phyloP scores from a whole-genome alignment of 768 basidiomycete species.

The Amanita pseudoporphyria region DNA sequence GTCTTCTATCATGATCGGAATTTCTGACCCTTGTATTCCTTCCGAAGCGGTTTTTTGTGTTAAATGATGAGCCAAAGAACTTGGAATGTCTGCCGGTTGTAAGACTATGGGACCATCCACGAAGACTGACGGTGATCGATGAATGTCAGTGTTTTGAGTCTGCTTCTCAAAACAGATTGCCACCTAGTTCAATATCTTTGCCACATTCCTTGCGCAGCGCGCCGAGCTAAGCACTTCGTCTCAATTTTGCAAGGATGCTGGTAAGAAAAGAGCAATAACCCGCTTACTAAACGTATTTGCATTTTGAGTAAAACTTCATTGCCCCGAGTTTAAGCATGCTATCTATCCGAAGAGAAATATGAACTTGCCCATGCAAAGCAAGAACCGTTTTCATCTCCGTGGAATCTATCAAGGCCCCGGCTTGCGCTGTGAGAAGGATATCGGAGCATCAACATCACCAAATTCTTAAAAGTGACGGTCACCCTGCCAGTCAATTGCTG shows the following conservation, averaged over 20 bases:
- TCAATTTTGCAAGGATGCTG: not conserved
- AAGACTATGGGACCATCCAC: conserved; percentile 63
- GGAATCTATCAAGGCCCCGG: no score
- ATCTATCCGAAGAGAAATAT: not conserved
- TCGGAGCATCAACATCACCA: no score
- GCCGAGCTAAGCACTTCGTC: conserved; percentile 38
- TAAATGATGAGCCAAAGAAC: conserved; percentile 16
- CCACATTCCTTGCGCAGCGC: conserved; percentile 63
- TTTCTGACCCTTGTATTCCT: conserved; percentile 27
- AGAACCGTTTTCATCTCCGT: conserved; percentile 22
- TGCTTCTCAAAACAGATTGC: not conserved
- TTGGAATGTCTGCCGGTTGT: conserved; percentile 49
- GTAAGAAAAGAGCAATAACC: conserved; percentile 26
- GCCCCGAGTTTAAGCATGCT: not conserved
- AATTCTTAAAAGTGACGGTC: no score
- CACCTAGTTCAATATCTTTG: conserved; percentile 59
- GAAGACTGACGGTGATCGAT: conserved; percentile 45
- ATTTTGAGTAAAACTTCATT: conserved; percentile 60
- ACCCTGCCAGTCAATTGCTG: no score
- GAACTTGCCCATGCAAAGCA: conserved; percentile 33
- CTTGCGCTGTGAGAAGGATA: no score
- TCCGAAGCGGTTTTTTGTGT: conserved; percentile 7
- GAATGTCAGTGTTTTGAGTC: not conserved
- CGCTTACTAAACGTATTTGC: conserved; percentile 62
- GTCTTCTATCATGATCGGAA: conserved; percentile 30